A percentile compares a stretch with the other conserved stretches of the same genome.
Evolutionary conservation across 371 early-diverging fungal genomes (phyloP).

Genomic region (Coemansia sp.): DNA sequence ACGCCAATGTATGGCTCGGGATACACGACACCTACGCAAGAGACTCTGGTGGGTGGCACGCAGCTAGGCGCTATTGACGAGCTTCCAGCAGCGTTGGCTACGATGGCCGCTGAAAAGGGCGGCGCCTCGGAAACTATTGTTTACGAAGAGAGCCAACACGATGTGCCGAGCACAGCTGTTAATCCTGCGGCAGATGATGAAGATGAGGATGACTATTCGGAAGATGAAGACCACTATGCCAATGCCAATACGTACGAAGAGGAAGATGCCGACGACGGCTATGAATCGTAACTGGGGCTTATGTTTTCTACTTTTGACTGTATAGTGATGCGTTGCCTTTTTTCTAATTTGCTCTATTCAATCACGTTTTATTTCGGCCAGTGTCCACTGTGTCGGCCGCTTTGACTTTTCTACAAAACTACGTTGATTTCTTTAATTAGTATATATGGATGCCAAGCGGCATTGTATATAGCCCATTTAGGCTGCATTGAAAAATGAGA

Average conservation of each 20-base stretch:
- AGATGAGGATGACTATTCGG: conserved; percentile 32
- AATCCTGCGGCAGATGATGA: conserved; percentile 17
- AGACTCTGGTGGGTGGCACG: neutral
- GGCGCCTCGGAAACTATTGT: conserved; percentile 26
- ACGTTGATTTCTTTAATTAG: too few species aligned
- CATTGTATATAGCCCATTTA: too few species aligned
- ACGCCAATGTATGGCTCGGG: conserved; percentile 32
- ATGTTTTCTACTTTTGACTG: too few species aligned
- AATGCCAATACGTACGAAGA: conserved; percentile 3
- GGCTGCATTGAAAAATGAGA: neutral
- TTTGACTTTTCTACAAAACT: too few species aligned
- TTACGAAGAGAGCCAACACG: conserved; percentile 38
- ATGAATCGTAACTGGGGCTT: neutral
- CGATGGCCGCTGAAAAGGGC: neutral
- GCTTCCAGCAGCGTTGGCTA: conserved; percentile 32
- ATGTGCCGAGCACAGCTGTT: conserved; percentile 16
- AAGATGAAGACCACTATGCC: conserved; percentile 23
- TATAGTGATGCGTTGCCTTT: too few species aligned
- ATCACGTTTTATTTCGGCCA: too few species aligned
- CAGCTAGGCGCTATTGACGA: conserved; percentile 20
- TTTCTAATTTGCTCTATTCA: too few species aligned
- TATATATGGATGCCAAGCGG: too few species aligned
- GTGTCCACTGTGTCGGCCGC: too few species aligned
- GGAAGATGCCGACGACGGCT: conserved; percentile 16
- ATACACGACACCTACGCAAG: conserved; percentile 20